Base-by-base conservation (phyloP, 768 basidiomycete genomes). In the Neoboletus subvelutipes region DNA sequence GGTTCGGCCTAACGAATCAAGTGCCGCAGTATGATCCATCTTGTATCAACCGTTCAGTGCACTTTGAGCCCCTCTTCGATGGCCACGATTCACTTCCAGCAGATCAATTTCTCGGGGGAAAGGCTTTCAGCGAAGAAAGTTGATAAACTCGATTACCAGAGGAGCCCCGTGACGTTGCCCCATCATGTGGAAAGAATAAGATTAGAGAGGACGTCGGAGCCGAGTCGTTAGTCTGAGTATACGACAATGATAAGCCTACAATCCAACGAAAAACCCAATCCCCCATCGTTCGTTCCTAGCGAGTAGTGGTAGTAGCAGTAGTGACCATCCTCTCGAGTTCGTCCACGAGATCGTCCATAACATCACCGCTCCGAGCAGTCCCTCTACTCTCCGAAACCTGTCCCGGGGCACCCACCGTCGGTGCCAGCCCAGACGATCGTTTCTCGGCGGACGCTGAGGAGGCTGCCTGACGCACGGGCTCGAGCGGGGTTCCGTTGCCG, bases 281-380 rank as follows among this genome's bases (percentile, higher is more conserved):
- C 50, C 33, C 49, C 11, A 17, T 52, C 33, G 33, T 26, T 52
- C 33, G 33, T 26, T 46, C 48, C 31, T 34, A 34, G 26, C 15
- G 47, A 22, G 48, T 13, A 11, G 24, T 3, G 17, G 13, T 5
- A 13, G 31, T 4, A 17, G 28, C 5, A 3, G 28, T 28, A 7
- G 54, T 37, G 1, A 86, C 85, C 69, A 95, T 70, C 28, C 80
- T 85, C 36, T 88, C 92, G 42, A 94, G 76, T 60, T 88, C 86
- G 63, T 90, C 83, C n/a, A 92, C 90, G 29, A 94, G 72, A 60
- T 89, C 85, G 49, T 90, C 86, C 89, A 94, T 91, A 17, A 87
- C 86, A 37, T 86, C 84, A 60, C 72, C 76, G 18, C 70, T 20
- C 39, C 20, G 9, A 10, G 28, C 3, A 5, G 2, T 26, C 26